These are phyloP conservation scores for Cudoniella acicularis DNA, from an alignment of 495 filamentous ascomycete species.

Conservation along the genomic window DNA sequence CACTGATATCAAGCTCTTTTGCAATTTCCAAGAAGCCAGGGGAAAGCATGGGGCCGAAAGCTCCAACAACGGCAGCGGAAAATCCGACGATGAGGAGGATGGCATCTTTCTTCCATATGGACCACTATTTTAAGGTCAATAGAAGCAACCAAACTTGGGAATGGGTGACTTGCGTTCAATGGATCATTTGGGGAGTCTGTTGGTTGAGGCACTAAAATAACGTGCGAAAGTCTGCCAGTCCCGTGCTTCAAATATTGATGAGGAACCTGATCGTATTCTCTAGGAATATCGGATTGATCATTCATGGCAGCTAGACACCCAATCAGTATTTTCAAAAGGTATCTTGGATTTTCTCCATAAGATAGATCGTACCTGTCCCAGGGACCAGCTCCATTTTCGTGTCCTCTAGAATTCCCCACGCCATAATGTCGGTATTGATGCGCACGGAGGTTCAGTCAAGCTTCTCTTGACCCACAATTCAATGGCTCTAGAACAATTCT, in stretches of 20 bases:
- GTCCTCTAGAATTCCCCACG: constrained; percentile 39
- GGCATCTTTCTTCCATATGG: constrained; percentile 49
- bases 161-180: constrained; percentile 36
- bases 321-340: constrained; percentile 5
- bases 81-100: constrained; percentile 52
- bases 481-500: background rate
- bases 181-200: constrained; percentile 53
- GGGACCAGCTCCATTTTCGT: constrained; percentile 42
- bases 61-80: constrained; percentile 49
- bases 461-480: background rate
- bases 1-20: constrained; percentile 38
- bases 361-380: constrained; percentile 47
- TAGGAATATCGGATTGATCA: constrained; percentile 41
- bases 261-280: constrained; percentile 38
- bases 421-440: constrained; percentile 27
- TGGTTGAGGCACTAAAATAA: constrained; percentile 53
- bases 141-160: background rate
- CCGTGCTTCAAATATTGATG: constrained; percentile 46
- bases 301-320: constrained; percentile 36
- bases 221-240: constrained; percentile 39
- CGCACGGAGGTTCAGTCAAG: background rate
- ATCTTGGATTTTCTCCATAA: background rate
- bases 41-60: constrained; percentile 53
- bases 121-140: constrained; percentile 31
- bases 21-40: constrained; percentile 43